A percentile compares a stretch with the other conserved stretches of the same genome.
Conservation (phyloP, 208 protist species). For the Leishmania major region DNA sequence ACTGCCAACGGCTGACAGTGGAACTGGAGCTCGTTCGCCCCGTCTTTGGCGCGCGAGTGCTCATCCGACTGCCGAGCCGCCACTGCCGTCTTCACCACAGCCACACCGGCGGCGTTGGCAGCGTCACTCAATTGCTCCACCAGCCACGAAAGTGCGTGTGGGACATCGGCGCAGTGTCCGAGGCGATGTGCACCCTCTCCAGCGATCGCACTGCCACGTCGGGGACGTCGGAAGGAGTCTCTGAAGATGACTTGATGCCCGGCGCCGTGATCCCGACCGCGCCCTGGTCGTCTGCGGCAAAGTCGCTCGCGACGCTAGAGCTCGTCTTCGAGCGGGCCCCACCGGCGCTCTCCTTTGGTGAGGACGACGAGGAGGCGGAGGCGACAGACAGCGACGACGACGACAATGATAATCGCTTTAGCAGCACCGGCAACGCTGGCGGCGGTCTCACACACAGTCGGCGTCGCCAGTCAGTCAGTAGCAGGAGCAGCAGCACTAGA, state of each 20-base stretch:
- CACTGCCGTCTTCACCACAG: slow-evolving; percentile 51
- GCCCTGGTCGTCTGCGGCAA: not conserved
- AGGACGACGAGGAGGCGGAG: slow-evolving; percentile 19
- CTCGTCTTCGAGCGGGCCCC: slow-evolving; percentile 32
- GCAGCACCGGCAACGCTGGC: slow-evolving; percentile 7
- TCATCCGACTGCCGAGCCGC: slow-evolving; percentile 58
- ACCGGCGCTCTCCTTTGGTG: slow-evolving; percentile 19
- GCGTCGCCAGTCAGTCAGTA: slow-evolving; percentile 8
- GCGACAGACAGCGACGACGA: slow-evolving; percentile 20
- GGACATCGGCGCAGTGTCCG: slow-evolving; percentile 51
- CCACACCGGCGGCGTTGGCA: slow-evolving; percentile 52
- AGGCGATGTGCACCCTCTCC: slow-evolving; percentile 28
- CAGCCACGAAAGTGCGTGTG: slow-evolving; percentile 57
- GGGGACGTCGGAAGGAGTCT: not conserved
- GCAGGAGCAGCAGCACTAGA: not conserved
- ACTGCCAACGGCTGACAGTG: slow-evolving; percentile 34
- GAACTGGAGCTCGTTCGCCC: slow-evolving; percentile 35
- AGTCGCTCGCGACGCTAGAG: slow-evolving; percentile 28
- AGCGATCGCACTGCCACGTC: not conserved
- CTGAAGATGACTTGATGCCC: slow-evolving; percentile 20
- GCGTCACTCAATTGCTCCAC: slow-evolving; percentile 28
- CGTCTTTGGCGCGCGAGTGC: slow-evolving; percentile 35
- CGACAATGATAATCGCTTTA: slow-evolving; percentile 26
- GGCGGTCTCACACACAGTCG: slow-evolving; percentile 1
- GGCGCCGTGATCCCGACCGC: slow-evolving; percentile 12